Base-by-base conservation (phyloP, 2,329 filamentous ascomycete species). In the Colletotrichum horii region DNA sequence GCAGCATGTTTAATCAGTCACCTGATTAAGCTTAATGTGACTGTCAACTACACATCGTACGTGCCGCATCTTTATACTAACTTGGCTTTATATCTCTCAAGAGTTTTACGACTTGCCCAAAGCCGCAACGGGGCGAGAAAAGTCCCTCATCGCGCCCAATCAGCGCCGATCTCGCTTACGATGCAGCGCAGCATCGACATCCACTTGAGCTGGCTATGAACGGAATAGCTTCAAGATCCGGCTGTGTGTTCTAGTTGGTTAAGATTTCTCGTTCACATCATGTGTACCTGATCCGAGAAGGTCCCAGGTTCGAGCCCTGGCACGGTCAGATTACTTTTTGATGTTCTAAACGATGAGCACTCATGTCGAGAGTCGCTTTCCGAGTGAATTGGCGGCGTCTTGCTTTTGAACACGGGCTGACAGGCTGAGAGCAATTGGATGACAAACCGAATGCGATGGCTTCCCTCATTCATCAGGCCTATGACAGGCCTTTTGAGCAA, bases 241-340 rank as follows among this genome's bases (percentile, higher is more conserved):
- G 74, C 74, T 73, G 74, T 74, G 74, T 76, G 74, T 76, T 76
- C 70, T 76, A 76, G 74, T 76, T 70, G 74, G 66, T 75, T 74
- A 76, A 73, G 74, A 76, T 76, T 76, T 58, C 74, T 76, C 70
- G 62, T 76, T 75, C 66, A 71, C 75, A 76, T 43, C 48, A n/a
- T 36, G 30, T 36, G 30, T 34, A 62, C 52, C 24, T 58, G 32
- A 28, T 56, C 62, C 52, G 66, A 76, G 75, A 56, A 76, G 75
- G 72, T 71, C 72, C 66, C 75, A 76, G 75, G 75, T 76, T 76
- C 72, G 75, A 77, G 65, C 72, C 72, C 75, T 75, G 75, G 72
- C 71, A 65, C 66, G 75, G 72, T 76, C 75, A 77, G 6, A 60
- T 70, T 70, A 19, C 16, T 6, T n/a, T 36, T 32, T 32, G 8